Base-by-base conservation (phyloP, 2,329 filamentous ascomycete species). In the Xylaria sp. region DNA sequence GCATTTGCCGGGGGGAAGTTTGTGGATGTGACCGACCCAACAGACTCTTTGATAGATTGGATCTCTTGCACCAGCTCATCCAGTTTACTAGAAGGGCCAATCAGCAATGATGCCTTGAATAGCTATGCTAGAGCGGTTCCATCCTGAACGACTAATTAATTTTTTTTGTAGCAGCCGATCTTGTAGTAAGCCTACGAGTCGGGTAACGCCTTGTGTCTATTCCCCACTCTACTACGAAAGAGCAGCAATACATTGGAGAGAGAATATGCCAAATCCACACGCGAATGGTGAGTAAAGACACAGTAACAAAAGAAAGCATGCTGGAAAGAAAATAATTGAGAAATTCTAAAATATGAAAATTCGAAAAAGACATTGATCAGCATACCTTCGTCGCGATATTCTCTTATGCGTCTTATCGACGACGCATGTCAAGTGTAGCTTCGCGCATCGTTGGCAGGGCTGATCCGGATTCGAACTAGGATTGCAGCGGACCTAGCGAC, bases 1-100 rank as follows among this genome's bases (percentile, higher is more conserved):
- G 70, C 66, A 69, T 70, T 72, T 32, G 71, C 63, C 10, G 64
- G 70, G 63, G 65, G 55, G 56, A 76, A 60, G 59, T 41, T 67
- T 10, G 60, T 54, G 23, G 69, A 50, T 18, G 71, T 69, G 59
- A 55, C 60, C 37, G 73, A 74, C 56, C 76, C 79, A 51, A 88
- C 86, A 54, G 82, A 84, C 71, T 87, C 82, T 73, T 87, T 87
- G 74, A 88, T 87, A 74, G 79, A 85, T 70, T 81, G 83, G n/a
- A 88, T 82, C 74, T 88, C 86, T 69, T 85, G 83, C 60, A 85
- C 86, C 4, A 88, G 79, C 70, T 86, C 83, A 71, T 88, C 86
- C 2, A 88, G 79, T 74, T 88, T 88, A 73, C 86, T 88, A 65
- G 57, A 60, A n/a, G 51, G 44, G 23, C 2, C n/a, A 39, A 63